These are phyloP conservation scores for Zasmidium cellare DNA, from an alignment of 2,329 filamentous ascomycete species.

Conservation along the genomic window DNA sequence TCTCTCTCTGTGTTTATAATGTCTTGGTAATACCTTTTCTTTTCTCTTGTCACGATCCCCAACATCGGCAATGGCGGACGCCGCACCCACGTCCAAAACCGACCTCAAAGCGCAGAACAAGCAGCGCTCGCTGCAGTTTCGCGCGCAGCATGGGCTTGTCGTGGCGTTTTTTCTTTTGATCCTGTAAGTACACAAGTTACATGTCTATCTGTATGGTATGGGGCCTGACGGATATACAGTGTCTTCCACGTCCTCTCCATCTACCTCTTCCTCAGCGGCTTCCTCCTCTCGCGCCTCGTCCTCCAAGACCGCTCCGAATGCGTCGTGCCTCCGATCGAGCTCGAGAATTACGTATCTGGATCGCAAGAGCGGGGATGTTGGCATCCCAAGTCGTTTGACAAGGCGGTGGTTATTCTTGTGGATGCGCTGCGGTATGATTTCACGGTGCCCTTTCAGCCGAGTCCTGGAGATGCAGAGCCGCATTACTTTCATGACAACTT, in stretches of 20 bases:
- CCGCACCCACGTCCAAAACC: conserved; percentile 12
- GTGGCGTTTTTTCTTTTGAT: conserved; percentile 70
- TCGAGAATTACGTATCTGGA: conserved; percentile 37
- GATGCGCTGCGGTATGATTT: conserved; percentile 97
- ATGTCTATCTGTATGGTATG: neutral
- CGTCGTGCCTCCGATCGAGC: conserved; percentile 66
- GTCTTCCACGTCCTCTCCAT: conserved; percentile 77
- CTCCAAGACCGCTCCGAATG: conserved; percentile 77
- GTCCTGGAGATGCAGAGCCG: conserved; percentile 47
- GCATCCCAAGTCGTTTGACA: conserved; percentile 92
- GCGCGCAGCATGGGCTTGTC: conserved; percentile 52
- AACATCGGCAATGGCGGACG: too few relatives aligned
- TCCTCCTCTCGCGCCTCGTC: conserved; percentile 83
- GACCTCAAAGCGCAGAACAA: conserved; percentile 37
- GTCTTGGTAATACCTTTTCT: conserved; percentile 6
- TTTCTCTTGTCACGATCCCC: too few relatives aligned
- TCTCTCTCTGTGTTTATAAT: conserved; percentile 7
- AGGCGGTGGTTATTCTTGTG: conserved; percentile 85
- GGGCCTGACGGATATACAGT: conserved; percentile 38
- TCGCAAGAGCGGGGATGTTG: conserved; percentile 72
- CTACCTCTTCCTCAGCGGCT: conserved; percentile 91
- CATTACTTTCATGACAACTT: conserved; percentile 84
- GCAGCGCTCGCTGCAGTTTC: conserved; percentile 51
- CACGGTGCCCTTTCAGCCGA: conserved; percentile 71
- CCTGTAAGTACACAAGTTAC: conserved; percentile 45